phyloP scores from a whole-genome alignment of 129 eudicot genomes.

The Pittosporum tobira region DNA sequence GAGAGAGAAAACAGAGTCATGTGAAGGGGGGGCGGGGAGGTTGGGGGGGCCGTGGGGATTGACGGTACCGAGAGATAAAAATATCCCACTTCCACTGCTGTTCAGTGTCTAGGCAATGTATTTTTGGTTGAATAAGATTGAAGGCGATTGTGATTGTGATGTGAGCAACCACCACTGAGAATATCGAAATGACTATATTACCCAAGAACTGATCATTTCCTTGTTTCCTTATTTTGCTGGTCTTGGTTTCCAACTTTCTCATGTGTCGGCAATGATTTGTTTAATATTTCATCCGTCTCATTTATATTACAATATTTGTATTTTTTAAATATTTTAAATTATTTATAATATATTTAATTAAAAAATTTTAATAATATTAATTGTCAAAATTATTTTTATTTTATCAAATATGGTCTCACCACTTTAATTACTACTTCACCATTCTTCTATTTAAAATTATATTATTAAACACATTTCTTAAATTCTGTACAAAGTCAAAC shows the following conservation, averaged over 20 bases:
- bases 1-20: not conserved
- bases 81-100: conserved; percentile 10
- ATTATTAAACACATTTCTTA: too few relatives aligned
- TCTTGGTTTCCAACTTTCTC: conserved; percentile 20
- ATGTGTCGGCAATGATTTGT: conserved; percentile 24
- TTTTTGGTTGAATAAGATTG: conserved; percentile 7
- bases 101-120: not conserved
- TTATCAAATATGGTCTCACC: too few relatives aligned
- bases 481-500: too few relatives aligned
- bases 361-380: too few relatives aligned
- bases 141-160: conserved; percentile 17
- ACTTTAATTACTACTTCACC: too few relatives aligned
- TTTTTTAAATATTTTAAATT: too few relatives aligned
- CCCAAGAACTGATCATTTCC: not conserved
- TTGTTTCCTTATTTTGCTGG: conserved; percentile 19
- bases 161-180: conserved; percentile 9
- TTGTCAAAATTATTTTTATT: too few relatives aligned
- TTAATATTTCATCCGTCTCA: too few relatives aligned
- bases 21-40: not conserved
- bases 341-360: too few relatives aligned
- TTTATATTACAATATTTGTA: too few relatives aligned
- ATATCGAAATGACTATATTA: not conserved
- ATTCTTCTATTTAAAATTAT: too few relatives aligned
- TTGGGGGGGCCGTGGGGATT: not conserved
- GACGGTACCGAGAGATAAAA: too few relatives aligned